A percentile compares a stretch with the other conserved stretches of the same genome.
Conservation (phyloP, 2,329 filamentous ascomycete species). For the Neonectria punicea region DNA sequence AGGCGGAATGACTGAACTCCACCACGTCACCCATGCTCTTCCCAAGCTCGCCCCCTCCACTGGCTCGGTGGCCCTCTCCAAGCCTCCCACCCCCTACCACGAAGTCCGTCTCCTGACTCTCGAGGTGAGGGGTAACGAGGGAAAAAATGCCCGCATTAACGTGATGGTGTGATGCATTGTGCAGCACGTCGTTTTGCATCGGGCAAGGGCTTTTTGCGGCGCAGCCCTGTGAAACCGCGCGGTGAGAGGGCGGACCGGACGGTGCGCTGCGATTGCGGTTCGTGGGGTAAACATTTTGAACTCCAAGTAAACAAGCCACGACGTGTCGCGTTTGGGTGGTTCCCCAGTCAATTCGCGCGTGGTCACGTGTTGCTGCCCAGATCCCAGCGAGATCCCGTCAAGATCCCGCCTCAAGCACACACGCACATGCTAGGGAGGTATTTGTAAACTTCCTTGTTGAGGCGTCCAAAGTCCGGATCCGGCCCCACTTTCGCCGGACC, state of each 20-base stretch:
- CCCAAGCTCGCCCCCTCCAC: constrained; percentile 5
- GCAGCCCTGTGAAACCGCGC: constrained; percentile 19
- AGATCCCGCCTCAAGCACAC: not conserved
- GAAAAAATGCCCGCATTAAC: constrained; percentile 32
- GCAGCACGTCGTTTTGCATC: constrained; percentile 43
- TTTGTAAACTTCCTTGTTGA: constrained; percentile 8
- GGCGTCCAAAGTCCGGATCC: constrained; percentile 13
- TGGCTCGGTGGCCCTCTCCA: constrained; percentile 18
- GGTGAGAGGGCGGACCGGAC: constrained; percentile 11
- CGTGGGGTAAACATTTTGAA: constrained; percentile 35
- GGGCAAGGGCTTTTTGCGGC: constrained; percentile 32
- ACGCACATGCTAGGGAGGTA: constrained; percentile 3
- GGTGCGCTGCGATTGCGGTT: constrained; percentile 8
- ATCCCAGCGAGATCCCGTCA: not conserved
- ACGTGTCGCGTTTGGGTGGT: constrained; percentile 36
- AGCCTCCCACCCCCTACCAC: constrained; percentile 27
- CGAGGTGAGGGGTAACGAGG: constrained; percentile 41
- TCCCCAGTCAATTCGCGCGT: constrained; percentile 30
- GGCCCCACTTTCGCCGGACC: constrained; percentile 29
- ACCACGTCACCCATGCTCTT: constrained; percentile 38
- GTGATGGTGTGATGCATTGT: constrained; percentile 41
- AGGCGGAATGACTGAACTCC: constrained; percentile 37
- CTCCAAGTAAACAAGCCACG: constrained; percentile 42
- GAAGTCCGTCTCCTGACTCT: constrained; percentile 38
- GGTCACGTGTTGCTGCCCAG: constrained; percentile 34